A percentile compares a stretch with the other conserved stretches of the same genome.
These are phyloP conservation scores for Solanum paucissectum DNA, from an alignment of 257 asterid genomes.

Conservation along the genomic window DNA sequence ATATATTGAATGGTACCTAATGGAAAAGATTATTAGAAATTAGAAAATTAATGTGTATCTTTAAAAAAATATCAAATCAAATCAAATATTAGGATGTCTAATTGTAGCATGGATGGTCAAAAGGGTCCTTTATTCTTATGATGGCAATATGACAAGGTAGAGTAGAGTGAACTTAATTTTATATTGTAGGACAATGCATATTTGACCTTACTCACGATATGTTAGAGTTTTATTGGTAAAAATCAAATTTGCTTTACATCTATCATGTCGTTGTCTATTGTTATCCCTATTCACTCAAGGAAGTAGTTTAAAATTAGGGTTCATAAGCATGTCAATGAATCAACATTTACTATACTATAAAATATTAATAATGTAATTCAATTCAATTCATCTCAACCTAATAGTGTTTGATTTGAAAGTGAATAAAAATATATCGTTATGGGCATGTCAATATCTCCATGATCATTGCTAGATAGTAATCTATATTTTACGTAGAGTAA, in stretches of 20 bases:
- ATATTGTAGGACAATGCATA: no score
- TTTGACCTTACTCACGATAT: no score
- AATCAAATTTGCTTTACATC: neutral
- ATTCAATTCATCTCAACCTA: neutral
- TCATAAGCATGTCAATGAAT: neutral
- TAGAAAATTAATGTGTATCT: neutral
- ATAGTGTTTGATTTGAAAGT: neutral
- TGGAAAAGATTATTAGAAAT: neutral
- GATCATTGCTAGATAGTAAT: neutral
- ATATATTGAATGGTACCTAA: neutral
- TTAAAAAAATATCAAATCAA: no score
- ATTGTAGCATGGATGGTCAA: neutral
- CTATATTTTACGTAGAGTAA: no score
- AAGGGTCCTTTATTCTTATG: neutral
- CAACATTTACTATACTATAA: neutral
- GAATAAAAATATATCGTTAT: no score
- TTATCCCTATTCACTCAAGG: no score
- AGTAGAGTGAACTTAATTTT: no score
- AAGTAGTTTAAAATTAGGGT: no score
- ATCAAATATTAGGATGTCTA: neutral
- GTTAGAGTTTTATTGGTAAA: neutral
- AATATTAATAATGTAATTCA: neutral
- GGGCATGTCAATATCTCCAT: neutral
- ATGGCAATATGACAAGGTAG: rapidly evolving
- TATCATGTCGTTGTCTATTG: no score